Base-by-base conservation (phyloP, 2,329 filamentous ascomycete species). In the Colletotrichum sp. region DNA sequence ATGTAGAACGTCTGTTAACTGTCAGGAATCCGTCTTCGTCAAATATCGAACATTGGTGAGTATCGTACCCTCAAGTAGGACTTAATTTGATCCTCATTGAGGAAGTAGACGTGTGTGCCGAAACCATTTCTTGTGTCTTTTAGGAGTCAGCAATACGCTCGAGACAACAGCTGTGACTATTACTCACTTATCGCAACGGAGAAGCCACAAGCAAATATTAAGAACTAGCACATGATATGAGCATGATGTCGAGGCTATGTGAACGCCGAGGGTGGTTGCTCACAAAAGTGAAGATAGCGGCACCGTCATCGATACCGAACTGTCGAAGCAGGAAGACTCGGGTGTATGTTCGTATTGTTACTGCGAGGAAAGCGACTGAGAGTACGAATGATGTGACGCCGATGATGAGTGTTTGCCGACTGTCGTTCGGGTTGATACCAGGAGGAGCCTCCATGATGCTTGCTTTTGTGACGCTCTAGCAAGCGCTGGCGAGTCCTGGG, bases 1-100 rank as follows among this genome's bases (percentile, higher is more conserved):
- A 82, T 64, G 75, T 81, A 85, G 69, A 85, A 81, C 5, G 72
- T 77, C 83, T 84, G 66, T 7, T 7, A 62, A 44, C 49, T 55
- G 55, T 69, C 2, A 64, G n/a, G 6, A 16, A 9, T 28, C 32
- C 7, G 34, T 49, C 21, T 4, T 12, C 2, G 26, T 30, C 34
- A 12, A 36, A 6, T n/a, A 10, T 1, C 6, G 16, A 15, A 13
- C 12, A n/a, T 30, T 21, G 13, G 3, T 28, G 21, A 18, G 8
- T 15, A 18, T 55, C 60, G 3, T 32, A 75, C 75, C 62, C 59
- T 76, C 44, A 77, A 55, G 34, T 78, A 80, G 5, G 52, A 26
- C 52, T 39, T 66, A 6, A 73, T 66, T 16, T 78, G 28, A 13
- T 73, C 55, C 3, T 62, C 24, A 1, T 57, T 52, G 6, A 79